phyloP scores from a whole-genome alignment of 306 rosid species.

The Casuarina equisetifolia region DNA sequence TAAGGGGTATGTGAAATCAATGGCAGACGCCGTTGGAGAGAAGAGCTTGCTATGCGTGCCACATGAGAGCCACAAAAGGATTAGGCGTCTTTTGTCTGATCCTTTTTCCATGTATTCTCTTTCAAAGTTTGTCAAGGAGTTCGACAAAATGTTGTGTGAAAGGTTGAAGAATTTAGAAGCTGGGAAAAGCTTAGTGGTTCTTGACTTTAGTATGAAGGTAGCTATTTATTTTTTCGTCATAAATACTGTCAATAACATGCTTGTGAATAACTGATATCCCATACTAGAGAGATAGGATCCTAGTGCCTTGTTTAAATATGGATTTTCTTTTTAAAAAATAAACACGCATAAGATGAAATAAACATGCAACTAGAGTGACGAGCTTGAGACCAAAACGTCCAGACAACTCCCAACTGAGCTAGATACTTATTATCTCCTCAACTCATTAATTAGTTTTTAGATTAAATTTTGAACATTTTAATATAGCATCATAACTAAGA shows the following conservation, averaged over 20 bases:
- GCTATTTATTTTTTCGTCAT: neutral
- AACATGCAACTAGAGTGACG: too few species aligned
- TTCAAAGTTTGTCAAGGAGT: constrained; percentile 44
- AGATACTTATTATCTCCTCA: too few species aligned
- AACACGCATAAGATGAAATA: too few species aligned
- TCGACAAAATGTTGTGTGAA: constrained; percentile 56
- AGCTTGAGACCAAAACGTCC: too few species aligned
- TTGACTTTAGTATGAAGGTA: constrained; percentile 65
- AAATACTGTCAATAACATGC: neutral
- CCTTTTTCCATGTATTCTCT: constrained; percentile 69
- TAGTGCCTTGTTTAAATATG: too few species aligned
- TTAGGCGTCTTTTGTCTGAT: constrained; percentile 67
- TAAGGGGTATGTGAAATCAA: constrained; percentile 71
- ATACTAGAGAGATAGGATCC: too few species aligned
- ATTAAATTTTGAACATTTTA: too few species aligned
- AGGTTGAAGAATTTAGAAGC: constrained; percentile 48
- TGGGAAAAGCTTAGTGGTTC: constrained; percentile 53
- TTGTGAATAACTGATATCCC: too few species aligned
- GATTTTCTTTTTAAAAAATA: too few species aligned
- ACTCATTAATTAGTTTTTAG: too few species aligned
- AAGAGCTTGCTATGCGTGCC: constrained; percentile 61
- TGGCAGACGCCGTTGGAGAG: constrained; percentile 67
- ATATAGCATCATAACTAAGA: too few species aligned
- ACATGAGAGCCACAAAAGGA: constrained; percentile 57
- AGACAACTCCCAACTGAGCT: too few species aligned